Evolutionary conservation across 306 rosid species (phyloP).

Genomic region (Fagus crenata): DNA sequence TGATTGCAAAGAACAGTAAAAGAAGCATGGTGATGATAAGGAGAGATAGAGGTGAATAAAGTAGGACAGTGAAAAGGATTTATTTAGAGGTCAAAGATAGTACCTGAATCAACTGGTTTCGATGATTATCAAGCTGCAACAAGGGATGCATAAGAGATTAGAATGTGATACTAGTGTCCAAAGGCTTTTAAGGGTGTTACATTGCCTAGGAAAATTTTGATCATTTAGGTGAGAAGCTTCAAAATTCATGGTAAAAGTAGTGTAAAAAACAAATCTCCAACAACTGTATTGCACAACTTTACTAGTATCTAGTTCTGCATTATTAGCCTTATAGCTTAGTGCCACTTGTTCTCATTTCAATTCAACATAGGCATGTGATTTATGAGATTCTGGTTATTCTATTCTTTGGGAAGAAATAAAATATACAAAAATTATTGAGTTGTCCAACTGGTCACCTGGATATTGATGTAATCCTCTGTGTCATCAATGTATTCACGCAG

Average conservation of each 20-base stretch:
- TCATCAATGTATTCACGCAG: slow-evolving; percentile 80
- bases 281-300: not conserved
- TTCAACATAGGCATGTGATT: not conserved
- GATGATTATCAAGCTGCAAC: slow-evolving; percentile 81
- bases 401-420: not conserved
- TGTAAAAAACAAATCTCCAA: not conserved
- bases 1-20: not conserved
- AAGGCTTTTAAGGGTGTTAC: not conserved
- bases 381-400: not conserved
- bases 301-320: not conserved
- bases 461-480: slow-evolving; percentile 85
- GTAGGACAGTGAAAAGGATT: not conserved
- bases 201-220: not conserved
- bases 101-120: slow-evolving; percentile 89
- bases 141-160: not conserved
- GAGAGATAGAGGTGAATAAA: slow-evolving; percentile 8
- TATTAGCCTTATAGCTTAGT: not conserved
- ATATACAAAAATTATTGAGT: not conserved
- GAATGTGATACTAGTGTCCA: not conserved
- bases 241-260: not conserved
- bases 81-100: slow-evolving; percentile 2
- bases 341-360: not conserved
- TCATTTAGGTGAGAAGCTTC: not conserved
- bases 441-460: slow-evolving; percentile 55
- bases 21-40: not conserved